Base-by-base conservation (phyloP, 2,329 filamentous ascomycete species). In the Cordyceps pruinosa region DNA sequence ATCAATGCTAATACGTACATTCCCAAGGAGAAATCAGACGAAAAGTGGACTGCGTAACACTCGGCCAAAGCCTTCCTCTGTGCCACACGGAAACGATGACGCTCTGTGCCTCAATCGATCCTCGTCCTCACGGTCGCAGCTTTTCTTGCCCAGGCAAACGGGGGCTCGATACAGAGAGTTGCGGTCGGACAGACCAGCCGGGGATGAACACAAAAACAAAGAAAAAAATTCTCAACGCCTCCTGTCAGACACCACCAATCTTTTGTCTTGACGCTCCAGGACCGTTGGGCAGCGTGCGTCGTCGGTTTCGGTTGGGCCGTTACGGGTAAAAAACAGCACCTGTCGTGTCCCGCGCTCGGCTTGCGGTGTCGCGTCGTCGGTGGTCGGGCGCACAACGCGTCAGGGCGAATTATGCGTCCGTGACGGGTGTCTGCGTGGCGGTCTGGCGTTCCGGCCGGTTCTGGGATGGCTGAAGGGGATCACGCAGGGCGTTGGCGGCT, bases 91-190 rank as follows among this genome's bases (percentile, higher is more conserved):
- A 70, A 72, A 78, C 82, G 80, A 84, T 73, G 80, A 82, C 83
- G 82, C 82, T 85, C 81, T 84, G 73, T 84, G 79, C 82, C 82
- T 64, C 69, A 68, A 67, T 70, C 70, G 65, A 66, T 58, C 48
- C 61, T 50, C 19, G 58, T 42, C 34, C 47, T 26, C 39, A 45
- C 15, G 54, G 23, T 19, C 28, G 25, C 42, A 52, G 54, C 44
- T 48, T 55, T 34, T 56, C 42, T 28, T 50, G 21, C 21, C 34
- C 46, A 34, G 35, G 30, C 21, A 47, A 49, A 46, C 48, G 32
- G 25, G 23, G 34, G 56, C 34, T 46, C 45, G 58, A 55, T 52
- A 54, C 56, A 58, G 56, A 39, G n/a, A 53, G 41, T 42, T n/a
- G 34, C 42, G 48, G 56, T 58, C 56, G 25, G 37, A 51, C n/a